Conservation (phyloP, 164 flowering plant species). For the Stephania japonica region DNA sequence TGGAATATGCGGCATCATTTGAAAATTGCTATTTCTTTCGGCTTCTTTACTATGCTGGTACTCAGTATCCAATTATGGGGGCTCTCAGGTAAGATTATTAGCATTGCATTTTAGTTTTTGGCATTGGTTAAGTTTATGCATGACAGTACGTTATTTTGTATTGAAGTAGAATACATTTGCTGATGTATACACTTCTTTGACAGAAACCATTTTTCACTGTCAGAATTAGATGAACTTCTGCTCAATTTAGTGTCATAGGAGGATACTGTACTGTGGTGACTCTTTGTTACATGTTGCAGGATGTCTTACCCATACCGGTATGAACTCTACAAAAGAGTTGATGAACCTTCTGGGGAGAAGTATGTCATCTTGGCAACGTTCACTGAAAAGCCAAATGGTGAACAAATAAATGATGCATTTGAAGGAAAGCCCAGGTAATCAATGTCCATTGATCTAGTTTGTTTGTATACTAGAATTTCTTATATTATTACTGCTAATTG, state of each 20-base stretch:
- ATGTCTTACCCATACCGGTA: conserved; percentile 68
- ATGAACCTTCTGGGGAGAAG: conserved; percentile 65
- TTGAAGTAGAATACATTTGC: too few relatives aligned
- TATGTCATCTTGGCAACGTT: conserved; percentile 57
- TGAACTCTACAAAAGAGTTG: conserved; percentile 79
- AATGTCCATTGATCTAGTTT: neutral
- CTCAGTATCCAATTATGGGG: conserved; percentile 96
- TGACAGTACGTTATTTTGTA: too few relatives aligned
- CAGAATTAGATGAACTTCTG: neutral
- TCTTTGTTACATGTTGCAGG: conserved; percentile 32
- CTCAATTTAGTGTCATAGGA: neutral
- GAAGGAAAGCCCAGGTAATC: conserved; percentile 69
- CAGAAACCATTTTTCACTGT: too few relatives aligned
- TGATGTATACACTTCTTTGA: too few relatives aligned
- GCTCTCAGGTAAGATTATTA: conserved; percentile 99
- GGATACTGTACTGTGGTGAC: neutral
- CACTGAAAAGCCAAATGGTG: conserved; percentile 44
- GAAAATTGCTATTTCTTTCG: conserved; percentile 76
- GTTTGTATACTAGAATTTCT: too few relatives aligned
- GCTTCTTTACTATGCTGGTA: conserved; percentile 90
- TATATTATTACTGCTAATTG: neutral
- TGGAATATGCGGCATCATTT: conserved; percentile 89
- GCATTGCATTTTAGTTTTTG: too few relatives aligned
- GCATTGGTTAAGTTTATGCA: too few relatives aligned
- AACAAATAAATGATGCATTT: conserved; percentile 77